Evolutionary conservation across 768 basidiomycete genomes (phyloP), one percentile per base, ranked within the genome.

Genomic region (Boletales sp.): DNA sequence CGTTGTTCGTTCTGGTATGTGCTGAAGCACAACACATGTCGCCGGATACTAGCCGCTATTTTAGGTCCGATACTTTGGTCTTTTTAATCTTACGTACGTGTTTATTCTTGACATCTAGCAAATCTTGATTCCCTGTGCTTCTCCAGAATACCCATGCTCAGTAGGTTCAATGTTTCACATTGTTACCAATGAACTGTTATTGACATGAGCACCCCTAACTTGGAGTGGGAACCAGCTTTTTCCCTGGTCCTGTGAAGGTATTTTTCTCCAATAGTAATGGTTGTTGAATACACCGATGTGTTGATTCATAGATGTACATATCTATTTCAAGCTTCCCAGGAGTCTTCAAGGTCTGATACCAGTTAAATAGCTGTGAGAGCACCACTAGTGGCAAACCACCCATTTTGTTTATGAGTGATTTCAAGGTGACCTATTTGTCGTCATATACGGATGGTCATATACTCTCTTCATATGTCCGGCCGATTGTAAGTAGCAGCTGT

Each of bases 1-100:
- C 21, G 21, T 25, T 25, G 21, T 25, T 25, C 5, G 21, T 25
- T 25, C 21, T 25, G 21, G 21, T 25, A 25, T 25, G 21, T 25
- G 21, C 5, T 25, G 21, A 25, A 25, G 21, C 21, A 25, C 21
- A 25, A 25, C 21, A 25, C 21, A 25, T 25, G 21, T 25, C 5
- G 21, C 21, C 21, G 21, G 21, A 25, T 25, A 25, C 21, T 25
- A 25, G 21, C 5, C 21, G 21, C 21, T 25, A 11, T n/a, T 31
- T 8, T 43, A 57, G 56, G 41, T 49, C 39, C 54, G 56, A 13
- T 57, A 56, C 37, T 14, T 5, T 17, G 54, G 49, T 3, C 37
- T 52, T 17, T 41, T 12, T 10, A 15, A 2, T n/a, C 2, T 57
- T 31, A 11, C 10, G 54, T 57, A 25, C 36, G 47, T 42, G 19